Conservation (phyloP, 1,139 yeast genomes). For the Yamadazyma songkhlaensis region DNA sequence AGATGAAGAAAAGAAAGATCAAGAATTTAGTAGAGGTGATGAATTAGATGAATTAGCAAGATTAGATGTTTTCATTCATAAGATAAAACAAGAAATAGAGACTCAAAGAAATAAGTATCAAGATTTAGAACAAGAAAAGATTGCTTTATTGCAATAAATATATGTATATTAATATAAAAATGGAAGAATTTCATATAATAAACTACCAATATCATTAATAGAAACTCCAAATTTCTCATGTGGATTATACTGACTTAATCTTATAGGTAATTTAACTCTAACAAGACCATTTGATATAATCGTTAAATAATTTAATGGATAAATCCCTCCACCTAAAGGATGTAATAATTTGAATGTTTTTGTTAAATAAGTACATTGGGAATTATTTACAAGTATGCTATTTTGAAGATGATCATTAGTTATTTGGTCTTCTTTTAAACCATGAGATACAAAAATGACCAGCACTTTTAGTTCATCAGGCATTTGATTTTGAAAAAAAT, state of each 20-base stretch:
- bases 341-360: slow-evolving; percentile 31
- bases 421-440: slow-evolving; percentile 5
- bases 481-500: slow-evolving; percentile 7
- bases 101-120: slow-evolving; percentile 49
- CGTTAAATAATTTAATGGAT: slow-evolving; percentile 42
- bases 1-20: slow-evolving; percentile 40
- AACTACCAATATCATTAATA: slow-evolving; percentile 15
- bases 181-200: slow-evolving; percentile 22
- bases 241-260: slow-evolving; percentile 12
- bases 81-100: slow-evolving; percentile 58
- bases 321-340: slow-evolving; percentile 53
- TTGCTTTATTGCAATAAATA: slow-evolving; percentile 37
- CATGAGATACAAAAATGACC: slow-evolving; percentile 15
- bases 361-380: slow-evolving; percentile 20
- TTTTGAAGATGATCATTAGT: slow-evolving; percentile 3
- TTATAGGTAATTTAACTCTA: slow-evolving; percentile 23
- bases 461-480: slow-evolving; percentile 9
- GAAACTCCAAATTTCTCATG: slow-evolving; percentile 15
- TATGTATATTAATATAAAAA: slow-evolving; percentile 10
- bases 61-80: slow-evolving; percentile 61
- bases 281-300: slow-evolving; percentile 27
- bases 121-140: slow-evolving; percentile 48
- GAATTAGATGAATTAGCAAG: slow-evolving; percentile 82
- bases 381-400: slow-evolving; percentile 7
- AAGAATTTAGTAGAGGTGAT: slow-evolving; percentile 41